Conservation (phyloP, 2,329 filamentous ascomycete species). For the Aplosporella prunicola region DNA sequence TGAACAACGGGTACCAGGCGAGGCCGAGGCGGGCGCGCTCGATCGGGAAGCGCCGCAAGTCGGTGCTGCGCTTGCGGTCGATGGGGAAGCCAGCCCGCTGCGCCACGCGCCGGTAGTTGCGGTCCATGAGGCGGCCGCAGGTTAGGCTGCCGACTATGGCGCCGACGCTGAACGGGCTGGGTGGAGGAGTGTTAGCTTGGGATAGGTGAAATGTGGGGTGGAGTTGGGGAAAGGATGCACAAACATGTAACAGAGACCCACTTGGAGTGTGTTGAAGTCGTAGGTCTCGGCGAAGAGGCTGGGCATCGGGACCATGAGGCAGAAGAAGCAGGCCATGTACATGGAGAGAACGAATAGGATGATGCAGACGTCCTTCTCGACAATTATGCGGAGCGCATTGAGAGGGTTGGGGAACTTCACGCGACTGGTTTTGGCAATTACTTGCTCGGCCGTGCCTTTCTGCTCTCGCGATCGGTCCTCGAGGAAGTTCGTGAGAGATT, state of each 20-base stretch:
- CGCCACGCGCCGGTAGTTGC: constrained; percentile 64
- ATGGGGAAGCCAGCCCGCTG: constrained; percentile 51
- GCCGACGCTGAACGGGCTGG: constrained; percentile 25
- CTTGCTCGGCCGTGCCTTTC: constrained; percentile 8
- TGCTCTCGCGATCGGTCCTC: constrained; percentile 9
- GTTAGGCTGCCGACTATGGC: constrained; percentile 25
- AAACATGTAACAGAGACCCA: constrained; percentile 26
- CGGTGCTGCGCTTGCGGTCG: constrained; percentile 47
- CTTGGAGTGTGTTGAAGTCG: constrained; percentile 34
- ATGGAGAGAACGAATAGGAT: constrained; percentile 20
- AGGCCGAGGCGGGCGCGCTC: constrained; percentile 36
- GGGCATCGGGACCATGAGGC: constrained; percentile 30
- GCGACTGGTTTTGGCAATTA: constrained; percentile 17
- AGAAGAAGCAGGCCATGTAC: constrained; percentile 25
- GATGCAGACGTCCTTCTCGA: constrained; percentile 28
- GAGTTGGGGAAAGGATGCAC: constrained; percentile 15
- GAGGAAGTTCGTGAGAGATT: constrained; percentile 1
- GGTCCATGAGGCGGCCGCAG: constrained; percentile 53
- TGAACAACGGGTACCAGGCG: constrained; percentile 27
- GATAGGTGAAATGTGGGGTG: constrained; percentile 15
- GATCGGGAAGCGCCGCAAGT: constrained; percentile 44
- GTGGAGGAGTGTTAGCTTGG: constrained; percentile 32
- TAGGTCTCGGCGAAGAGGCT: constrained; percentile 36
- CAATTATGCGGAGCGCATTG: constrained; percentile 26
- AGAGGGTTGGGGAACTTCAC: constrained; percentile 35